These are phyloP conservation scores for Scleroderma citrinum DNA, from an alignment of 768 basidiomycete genomes.

Conservation along the genomic window DNA sequence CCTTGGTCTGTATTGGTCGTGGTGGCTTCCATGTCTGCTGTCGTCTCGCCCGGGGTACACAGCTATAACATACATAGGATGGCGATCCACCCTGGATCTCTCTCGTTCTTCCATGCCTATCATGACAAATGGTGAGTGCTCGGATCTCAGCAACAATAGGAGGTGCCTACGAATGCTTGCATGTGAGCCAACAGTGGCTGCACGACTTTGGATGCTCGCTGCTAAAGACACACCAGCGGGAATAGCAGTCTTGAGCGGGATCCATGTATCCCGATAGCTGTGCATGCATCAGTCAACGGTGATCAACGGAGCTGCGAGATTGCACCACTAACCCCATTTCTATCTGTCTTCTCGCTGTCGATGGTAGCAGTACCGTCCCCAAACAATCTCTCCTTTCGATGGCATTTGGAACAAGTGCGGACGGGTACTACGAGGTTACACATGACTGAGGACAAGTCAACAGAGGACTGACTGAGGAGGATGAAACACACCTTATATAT, in stretches of 20 bases:
- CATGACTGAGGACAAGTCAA: slow-evolving; percentile 13
- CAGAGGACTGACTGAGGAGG: not conserved
- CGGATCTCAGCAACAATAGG: not conserved
- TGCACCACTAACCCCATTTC: slow-evolving; percentile 13
- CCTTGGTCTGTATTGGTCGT: slow-evolving; percentile 8
- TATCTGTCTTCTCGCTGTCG: slow-evolving; percentile 13
- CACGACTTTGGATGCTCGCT: slow-evolving; percentile 22
- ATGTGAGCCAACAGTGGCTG: slow-evolving; percentile 23
- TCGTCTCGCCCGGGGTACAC: slow-evolving; percentile 14
- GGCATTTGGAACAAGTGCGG: slow-evolving; percentile 28
- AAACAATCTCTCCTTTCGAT: slow-evolving; percentile 21
- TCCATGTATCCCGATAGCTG: slow-evolving; percentile 24
- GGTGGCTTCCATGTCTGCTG: slow-evolving; percentile 19
- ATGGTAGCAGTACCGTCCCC: slow-evolving; percentile 8
- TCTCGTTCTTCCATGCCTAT: slow-evolving; percentile 26
- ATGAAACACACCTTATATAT: not conserved
- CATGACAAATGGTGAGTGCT: not conserved
- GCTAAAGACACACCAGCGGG: slow-evolving; percentile 25
- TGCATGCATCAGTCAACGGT: not conserved
- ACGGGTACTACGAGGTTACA: slow-evolving; percentile 26
- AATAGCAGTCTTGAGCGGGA: slow-evolving; percentile 26
- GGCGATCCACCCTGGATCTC: slow-evolving; percentile 25
- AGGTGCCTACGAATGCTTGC: slow-evolving; percentile 21
- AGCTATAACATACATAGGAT: slow-evolving; percentile 24
- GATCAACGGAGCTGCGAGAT: not conserved